Percentiles rank a stretch among this genome's conserved stretches.
phyloP scores from a whole-genome alignment of 768 basidiomycete species.

The Chlorophyllum brunneum region DNA sequence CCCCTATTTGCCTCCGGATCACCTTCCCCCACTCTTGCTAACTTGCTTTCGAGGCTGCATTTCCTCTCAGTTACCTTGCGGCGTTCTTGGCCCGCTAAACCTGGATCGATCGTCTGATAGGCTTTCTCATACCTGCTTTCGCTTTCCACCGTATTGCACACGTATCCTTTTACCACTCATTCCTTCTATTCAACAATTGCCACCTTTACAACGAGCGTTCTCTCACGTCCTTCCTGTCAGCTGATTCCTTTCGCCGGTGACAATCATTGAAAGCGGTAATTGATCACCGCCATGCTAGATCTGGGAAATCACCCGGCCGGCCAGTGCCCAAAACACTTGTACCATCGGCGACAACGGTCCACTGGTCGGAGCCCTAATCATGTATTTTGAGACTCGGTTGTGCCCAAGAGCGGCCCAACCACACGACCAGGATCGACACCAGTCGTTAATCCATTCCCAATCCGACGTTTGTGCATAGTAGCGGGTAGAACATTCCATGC shows the following conservation, averaged over 20 bases:
- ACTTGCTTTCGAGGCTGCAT: neutral
- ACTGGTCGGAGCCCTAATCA: too few species aligned
- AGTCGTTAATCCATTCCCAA: too few species aligned
- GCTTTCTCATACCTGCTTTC: neutral
- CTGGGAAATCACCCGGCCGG: too few species aligned
- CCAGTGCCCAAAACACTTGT: too few species aligned
- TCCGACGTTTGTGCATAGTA: too few species aligned
- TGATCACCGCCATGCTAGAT: too few species aligned
- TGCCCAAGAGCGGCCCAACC: too few species aligned
- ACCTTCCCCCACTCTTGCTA: neutral
- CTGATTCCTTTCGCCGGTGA: neutral
- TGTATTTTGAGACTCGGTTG: too few species aligned
- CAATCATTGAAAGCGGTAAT: neutral
- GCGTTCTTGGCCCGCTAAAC: neutral
- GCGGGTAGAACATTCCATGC: too few species aligned
- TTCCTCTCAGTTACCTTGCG: neutral
- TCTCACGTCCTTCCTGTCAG: conserved; percentile 4
- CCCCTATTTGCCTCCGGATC: conserved; percentile 4
- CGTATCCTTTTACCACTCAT: neutral
- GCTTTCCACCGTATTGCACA: neutral
- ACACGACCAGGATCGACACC: too few species aligned
- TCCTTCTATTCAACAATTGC: neutral
- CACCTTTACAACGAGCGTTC: neutral
- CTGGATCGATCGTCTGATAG: neutral
- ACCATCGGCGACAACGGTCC: too few species aligned